Evolutionary conservation across 2,329 filamentous ascomycete species (phyloP).

Genomic region (Leptoxyphium fumago): DNA sequence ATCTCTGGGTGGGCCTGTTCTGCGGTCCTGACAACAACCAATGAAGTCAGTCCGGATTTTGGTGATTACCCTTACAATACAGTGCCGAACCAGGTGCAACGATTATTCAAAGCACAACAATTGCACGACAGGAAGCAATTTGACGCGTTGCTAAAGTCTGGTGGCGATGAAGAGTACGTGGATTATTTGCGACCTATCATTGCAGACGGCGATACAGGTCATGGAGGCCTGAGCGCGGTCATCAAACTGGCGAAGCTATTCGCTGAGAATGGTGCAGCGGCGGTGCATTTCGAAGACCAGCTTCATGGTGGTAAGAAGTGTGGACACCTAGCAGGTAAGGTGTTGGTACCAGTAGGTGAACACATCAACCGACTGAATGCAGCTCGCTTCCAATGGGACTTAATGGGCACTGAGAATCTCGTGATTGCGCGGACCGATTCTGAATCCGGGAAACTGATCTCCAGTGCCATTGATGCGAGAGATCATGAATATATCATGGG

Average conservation of each 20-base stretch:
- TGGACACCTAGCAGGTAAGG: slow-evolving; percentile 89
- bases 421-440: slow-evolving; percentile 92
- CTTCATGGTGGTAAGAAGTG: slow-evolving; percentile 98
- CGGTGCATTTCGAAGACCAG: slow-evolving; percentile 96
- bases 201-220: slow-evolving; percentile 88
- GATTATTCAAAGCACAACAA: slow-evolving; percentile 89
- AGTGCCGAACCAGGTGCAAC: slow-evolving; percentile 93
- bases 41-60: slow-evolving; percentile 95
- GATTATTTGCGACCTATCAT: slow-evolving; percentile 93
- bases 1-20: slow-evolving; percentile 97
- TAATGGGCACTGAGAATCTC: slow-evolving; percentile 92
- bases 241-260: slow-evolving; percentile 95
- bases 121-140: slow-evolving; percentile 95
- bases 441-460: slow-evolving; percentile 81
- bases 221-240: slow-evolving; percentile 83
- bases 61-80: slow-evolving; percentile 99
- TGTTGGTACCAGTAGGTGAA: slow-evolving; percentile 82
- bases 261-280: slow-evolving; percentile 89
- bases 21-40: slow-evolving; percentile 78
- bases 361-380: slow-evolving; percentile 93
- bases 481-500: slow-evolving; percentile 97
- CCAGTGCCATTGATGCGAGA: slow-evolving; percentile 78
- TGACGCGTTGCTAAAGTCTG: slow-evolving; percentile 69
- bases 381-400: slow-evolving; percentile 91
- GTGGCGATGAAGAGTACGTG: slow-evolving; percentile 59